Evolutionary conservation across 2,329 filamentous ascomycete genomes (phyloP), one percentile per base, ranked within the genome.

Genomic region (Colletotrichum siamense): DNA sequence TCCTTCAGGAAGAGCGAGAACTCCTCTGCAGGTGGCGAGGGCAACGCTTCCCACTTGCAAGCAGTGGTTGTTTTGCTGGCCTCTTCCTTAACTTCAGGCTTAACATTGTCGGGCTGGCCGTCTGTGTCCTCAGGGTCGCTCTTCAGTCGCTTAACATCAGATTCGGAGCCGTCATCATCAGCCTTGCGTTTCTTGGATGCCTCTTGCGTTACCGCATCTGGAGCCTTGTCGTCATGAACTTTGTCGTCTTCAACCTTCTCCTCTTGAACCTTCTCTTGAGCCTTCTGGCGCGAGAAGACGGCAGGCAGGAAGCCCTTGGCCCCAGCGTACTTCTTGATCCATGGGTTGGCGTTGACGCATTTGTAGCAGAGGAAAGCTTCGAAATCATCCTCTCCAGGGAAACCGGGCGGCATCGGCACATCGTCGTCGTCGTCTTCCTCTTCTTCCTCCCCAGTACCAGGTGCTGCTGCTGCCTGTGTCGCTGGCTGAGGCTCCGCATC

Each of bases 321-420:
- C 3, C 94, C 94, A 8, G 95, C 96, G 82, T 99, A 99, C 78
- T 89, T 89, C 86, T 96, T 98, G 83, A 99, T 94, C 97, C 97
- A 99, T 0, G 96, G 95, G 80, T 96, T 92, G 2, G 95, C 92
- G 55, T 96, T 93, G 16, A 98, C 91, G 80, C 97, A 99, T 82
- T 98, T 98, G 88, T 97, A 98, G 87, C 97, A 99, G 49, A 99
- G 90, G 81, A 99, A 94, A 32, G 94, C 92, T 69, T 98, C 95
- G 79, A 99, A 99, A 34, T 94, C 92, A 32, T 98, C 95, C 80
- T 99, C 96, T 0, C 90, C 89, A 0, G 97, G 97, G 79, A 99
- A 99, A 1, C 95, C 95, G 0, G 94, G 92, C 1, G 96, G 96
- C 71, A 95, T 88, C 1, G 95, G 95, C 0, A 91, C 87, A 6